These are phyloP conservation scores for Stemphylium beticola DNA, from an alignment of 2,329 filamentous ascomycete genomes.

Conservation along the genomic window DNA sequence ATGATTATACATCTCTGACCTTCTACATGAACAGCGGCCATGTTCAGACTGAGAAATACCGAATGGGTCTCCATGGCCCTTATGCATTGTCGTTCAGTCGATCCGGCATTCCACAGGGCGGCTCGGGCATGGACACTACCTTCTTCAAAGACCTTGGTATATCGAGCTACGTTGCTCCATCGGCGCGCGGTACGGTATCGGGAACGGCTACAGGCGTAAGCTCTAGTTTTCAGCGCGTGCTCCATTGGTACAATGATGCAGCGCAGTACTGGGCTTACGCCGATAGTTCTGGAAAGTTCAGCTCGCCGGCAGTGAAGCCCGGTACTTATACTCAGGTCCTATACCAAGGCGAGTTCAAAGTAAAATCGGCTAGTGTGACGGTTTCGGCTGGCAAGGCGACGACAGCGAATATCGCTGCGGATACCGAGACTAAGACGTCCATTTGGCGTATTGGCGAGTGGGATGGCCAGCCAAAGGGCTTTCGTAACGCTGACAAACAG, in stretches of 20 bases:
- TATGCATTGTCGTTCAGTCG: slow-evolving; percentile 68
- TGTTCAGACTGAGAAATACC: slow-evolving; percentile 62
- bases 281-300: slow-evolving; percentile 61
- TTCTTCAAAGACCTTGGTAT: slow-evolving; percentile 67
- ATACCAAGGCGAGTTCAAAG: slow-evolving; percentile 65
- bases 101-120: slow-evolving; percentile 59
- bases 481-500: slow-evolving; percentile 71
- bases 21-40: slow-evolving; percentile 74
- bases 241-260: slow-evolving; percentile 68
- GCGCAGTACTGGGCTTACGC: slow-evolving; percentile 72
- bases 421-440: slow-evolving; percentile 56
- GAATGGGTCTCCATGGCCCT: slow-evolving; percentile 69
- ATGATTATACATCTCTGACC: slow-evolving; percentile 64
- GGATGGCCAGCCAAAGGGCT: slow-evolving; percentile 65
- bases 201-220: slow-evolving; percentile 66
- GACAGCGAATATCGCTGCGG: slow-evolving; percentile 59
- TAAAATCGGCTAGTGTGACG: slow-evolving; percentile 54
- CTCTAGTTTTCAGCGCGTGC: slow-evolving; percentile 60
- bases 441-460: slow-evolving; percentile 70
- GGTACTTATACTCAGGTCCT: slow-evolving; percentile 73
- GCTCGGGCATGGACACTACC: slow-evolving; percentile 56
- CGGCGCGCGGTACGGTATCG: slow-evolving; percentile 63
- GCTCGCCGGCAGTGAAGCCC: slow-evolving; percentile 69
- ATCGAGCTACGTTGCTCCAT: slow-evolving; percentile 63
- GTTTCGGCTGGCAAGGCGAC: slow-evolving; percentile 59